Conservation (phyloP, 169 alveolate species). For the Amoebophrya sp. region DNA sequence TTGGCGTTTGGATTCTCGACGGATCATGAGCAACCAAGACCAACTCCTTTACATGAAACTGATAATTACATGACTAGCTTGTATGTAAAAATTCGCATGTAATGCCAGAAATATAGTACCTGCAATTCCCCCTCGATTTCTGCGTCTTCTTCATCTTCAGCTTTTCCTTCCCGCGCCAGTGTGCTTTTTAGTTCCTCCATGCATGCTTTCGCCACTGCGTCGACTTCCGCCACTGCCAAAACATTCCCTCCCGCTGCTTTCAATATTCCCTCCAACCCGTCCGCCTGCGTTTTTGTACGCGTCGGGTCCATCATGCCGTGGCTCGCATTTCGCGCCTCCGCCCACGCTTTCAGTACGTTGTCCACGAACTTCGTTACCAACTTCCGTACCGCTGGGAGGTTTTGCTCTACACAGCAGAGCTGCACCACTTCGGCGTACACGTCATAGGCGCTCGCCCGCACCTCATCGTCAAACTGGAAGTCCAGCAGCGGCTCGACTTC, state of each 20-base stretch:
- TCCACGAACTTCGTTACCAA: neutral
- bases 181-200: neutral
- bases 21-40: too few species aligned
- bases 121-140: neutral
- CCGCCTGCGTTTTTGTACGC: neutral
- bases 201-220: neutral
- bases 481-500: neutral
- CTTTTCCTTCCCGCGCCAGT: neutral
- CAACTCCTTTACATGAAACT: too few species aligned
- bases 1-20: too few species aligned
- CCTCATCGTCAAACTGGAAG: slow-evolving; percentile 13
- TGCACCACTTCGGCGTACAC: neutral
- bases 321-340: neutral
- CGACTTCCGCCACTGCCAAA: neutral
- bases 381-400: neutral
- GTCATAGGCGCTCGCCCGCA: neutral
- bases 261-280: neutral
- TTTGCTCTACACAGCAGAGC: neutral
- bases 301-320: neutral
- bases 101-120: neutral
- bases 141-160: neutral
- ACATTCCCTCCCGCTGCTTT: neutral
- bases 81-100: too few species aligned
- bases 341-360: neutral
- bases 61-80: too few species aligned